Evolutionary conservation across 176 grass and related monocot species (phyloP).

Genomic region (Oryza glaberrima): DNA sequence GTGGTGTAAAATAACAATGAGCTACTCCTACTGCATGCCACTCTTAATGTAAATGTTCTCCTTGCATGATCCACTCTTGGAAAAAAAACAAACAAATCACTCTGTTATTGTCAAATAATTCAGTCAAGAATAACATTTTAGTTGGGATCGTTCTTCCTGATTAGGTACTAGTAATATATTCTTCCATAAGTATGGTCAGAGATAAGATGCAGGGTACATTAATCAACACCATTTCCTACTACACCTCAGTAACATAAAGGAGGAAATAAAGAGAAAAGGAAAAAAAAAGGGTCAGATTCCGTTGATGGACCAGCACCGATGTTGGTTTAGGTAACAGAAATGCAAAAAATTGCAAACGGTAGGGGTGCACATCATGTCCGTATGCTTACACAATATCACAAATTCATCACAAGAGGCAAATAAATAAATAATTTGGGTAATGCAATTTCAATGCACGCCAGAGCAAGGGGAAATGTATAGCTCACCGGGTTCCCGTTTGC

Average conservation of each 20-base stretch:
- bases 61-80: neutral
- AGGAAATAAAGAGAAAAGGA: neutral
- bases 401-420: neutral
- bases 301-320: neutral
- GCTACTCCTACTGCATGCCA: constrained; percentile 6
- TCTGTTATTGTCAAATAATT: neutral
- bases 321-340: neutral
- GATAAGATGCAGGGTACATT: neutral
- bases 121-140: neutral
- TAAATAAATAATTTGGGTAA: neutral
- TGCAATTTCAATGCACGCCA: neutral
- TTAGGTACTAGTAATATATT: neutral
- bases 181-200: neutral
- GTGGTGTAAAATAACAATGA: neutral
- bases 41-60: neutral
- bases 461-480: neutral
- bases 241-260: neutral
- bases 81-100: neutral
- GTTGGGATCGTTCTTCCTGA: neutral
- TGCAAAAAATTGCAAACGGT: neutral
- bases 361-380: neutral
- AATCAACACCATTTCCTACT: neutral
- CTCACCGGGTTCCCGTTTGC: constrained; percentile 28
- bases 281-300: neutral
- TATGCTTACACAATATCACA: neutral